Conservation (phyloP, 768 basidiomycete genomes). For the Russula foetens region DNA sequence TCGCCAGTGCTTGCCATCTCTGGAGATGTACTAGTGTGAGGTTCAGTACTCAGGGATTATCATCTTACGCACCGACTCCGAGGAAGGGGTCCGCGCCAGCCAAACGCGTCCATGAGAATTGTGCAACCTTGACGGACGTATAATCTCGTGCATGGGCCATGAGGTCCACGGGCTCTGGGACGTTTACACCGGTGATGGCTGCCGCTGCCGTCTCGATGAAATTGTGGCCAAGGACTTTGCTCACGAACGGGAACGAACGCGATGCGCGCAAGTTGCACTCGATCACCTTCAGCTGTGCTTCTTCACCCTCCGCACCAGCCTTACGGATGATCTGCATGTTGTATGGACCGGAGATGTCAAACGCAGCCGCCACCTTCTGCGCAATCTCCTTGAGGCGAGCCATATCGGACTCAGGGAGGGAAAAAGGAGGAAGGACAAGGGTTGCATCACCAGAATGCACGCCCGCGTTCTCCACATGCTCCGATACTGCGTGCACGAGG, state of each 20-base stretch:
- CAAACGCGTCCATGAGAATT: conserved; percentile 96
- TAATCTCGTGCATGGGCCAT: conserved; percentile 89
- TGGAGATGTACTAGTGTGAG: conserved; percentile 25
- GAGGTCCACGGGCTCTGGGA: conserved; percentile 85
- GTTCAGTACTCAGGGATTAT: background rate
- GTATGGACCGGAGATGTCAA: conserved; percentile 96
- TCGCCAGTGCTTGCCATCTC: conserved; percentile 99
- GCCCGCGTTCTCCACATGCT: conserved; percentile 98
- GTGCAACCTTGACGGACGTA: conserved; percentile 93
- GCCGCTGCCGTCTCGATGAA: conserved; percentile 91
- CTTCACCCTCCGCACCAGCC: conserved; percentile 40
- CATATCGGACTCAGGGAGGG: conserved; percentile 67
- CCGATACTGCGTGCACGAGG: conserved; percentile 91
- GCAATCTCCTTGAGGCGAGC: conserved; percentile 87
- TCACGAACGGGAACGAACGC: conserved; percentile 98
- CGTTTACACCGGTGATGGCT: conserved; percentile 77
- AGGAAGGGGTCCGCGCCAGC: conserved; percentile 96
- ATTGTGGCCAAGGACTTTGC: conserved; percentile 95
- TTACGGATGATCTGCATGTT: conserved; percentile 99
- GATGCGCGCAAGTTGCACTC: conserved; percentile 98
- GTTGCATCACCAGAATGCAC: conserved; percentile 99
- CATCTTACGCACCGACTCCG: conserved; percentile 65
- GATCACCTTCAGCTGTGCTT: conserved; percentile 87
- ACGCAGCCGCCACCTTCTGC: conserved; percentile 88
- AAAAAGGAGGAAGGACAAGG: conserved; percentile 91